Evolutionary conservation across 2,329 filamentous ascomycete genomes (phyloP).

Genomic region (Phialophora chinensis): DNA sequence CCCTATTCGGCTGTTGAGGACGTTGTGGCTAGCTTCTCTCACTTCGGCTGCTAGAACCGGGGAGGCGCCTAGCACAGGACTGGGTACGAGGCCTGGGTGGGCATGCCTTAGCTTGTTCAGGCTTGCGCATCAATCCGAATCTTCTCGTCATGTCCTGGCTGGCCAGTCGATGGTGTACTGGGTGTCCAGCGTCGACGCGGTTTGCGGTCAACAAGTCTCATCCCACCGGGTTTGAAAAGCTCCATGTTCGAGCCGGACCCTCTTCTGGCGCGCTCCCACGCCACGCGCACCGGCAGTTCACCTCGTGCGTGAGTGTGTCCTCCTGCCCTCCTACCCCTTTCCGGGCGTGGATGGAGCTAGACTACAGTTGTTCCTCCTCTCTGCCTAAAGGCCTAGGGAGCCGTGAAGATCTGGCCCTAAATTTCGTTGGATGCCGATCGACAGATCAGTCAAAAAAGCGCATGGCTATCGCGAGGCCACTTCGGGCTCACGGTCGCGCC

Average conservation of each 20-base stretch:
- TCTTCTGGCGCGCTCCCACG: conserved; percentile 20
- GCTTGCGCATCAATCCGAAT: conserved; percentile 33
- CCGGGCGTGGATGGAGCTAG: conserved; percentile 15
- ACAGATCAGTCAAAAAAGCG: conserved; percentile 29
- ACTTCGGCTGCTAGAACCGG: conserved; percentile 38
- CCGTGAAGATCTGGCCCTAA: conserved; percentile 32
- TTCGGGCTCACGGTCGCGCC: conserved; percentile 17
- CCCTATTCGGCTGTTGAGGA: conserved; percentile 33
- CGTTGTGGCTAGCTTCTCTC: conserved; percentile 37
- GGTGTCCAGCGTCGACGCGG: conserved; percentile 17
- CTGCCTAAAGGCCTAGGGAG: background rate
- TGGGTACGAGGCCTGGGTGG: background rate
- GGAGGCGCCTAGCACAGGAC: conserved; percentile 19
- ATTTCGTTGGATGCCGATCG: conserved; percentile 30
- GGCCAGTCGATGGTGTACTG: conserved; percentile 24
- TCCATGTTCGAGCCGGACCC: conserved; percentile 28
- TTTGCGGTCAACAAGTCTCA: conserved; percentile 20
- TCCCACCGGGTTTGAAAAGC: conserved; percentile 17
- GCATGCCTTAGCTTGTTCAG: conserved; percentile 24
- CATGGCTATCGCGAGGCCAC: conserved; percentile 24
- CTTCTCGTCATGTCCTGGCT: conserved; percentile 16
- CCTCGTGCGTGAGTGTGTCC: conserved; percentile 16
- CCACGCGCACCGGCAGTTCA: conserved; percentile 34
- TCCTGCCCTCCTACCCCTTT: conserved; percentile 11
- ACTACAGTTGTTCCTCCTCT: conserved; percentile 13